phyloP scores from a whole-genome alignment of 148 eudicot genomes.

The Linanthus parryae region DNA sequence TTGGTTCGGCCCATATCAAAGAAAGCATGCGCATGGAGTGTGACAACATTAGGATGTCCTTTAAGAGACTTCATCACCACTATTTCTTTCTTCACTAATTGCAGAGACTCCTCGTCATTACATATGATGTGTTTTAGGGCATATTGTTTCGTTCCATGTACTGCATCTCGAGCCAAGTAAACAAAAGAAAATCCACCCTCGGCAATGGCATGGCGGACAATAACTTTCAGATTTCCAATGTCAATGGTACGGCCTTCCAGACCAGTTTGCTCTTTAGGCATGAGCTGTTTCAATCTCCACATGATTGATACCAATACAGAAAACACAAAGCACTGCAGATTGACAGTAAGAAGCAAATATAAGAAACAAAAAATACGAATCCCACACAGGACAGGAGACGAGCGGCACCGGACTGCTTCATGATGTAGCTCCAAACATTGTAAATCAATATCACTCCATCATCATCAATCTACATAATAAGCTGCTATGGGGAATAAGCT shows the following conservation, averaged over 20 bases:
- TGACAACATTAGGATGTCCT: constrained; percentile 93
- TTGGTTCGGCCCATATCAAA: constrained; percentile 95
- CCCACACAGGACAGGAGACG: too few relatives aligned
- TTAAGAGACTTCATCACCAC: constrained; percentile 78
- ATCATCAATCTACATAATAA: too few relatives aligned
- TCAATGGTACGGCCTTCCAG: constrained; percentile 94
- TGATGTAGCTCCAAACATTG: too few relatives aligned
- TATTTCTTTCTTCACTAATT: constrained; percentile 80
- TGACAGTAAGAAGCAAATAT: constrained; percentile 3
- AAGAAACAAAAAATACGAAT: not conserved
- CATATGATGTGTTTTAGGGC: constrained; percentile 96
- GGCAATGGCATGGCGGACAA: constrained; percentile 72
- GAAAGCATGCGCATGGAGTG: constrained; percentile 54
- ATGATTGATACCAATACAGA: constrained; percentile 23
- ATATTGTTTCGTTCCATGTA: constrained; percentile 76
- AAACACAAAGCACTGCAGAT: constrained; percentile 15
- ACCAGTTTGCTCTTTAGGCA: constrained; percentile 80
- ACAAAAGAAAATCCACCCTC: constrained; percentile 99
- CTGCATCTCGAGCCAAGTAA: constrained; percentile 79
- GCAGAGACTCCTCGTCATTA: constrained; percentile 88
- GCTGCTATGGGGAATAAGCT: too few relatives aligned
- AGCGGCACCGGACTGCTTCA: too few relatives aligned
- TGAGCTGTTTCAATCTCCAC: constrained; percentile 94
- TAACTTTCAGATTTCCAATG: constrained; percentile 77
- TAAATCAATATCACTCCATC: too few relatives aligned